Base-by-base conservation (phyloP, 805 yeast species). In the Barnettozyma sucrosica region DNA sequence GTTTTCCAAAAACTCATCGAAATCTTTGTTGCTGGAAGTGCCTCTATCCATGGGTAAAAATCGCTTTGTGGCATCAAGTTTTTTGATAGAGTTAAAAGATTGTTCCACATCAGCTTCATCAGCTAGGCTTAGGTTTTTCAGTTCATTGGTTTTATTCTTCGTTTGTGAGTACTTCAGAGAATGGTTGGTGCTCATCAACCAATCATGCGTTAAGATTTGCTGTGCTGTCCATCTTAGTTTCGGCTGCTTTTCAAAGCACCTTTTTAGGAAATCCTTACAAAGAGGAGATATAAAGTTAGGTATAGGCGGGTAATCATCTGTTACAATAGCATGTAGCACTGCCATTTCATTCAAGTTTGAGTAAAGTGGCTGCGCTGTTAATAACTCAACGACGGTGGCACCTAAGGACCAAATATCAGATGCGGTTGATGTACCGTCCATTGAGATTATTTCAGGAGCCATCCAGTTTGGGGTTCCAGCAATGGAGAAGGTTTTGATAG, bases 391-490 rank as follows among this genome's bases (percentile, higher is more conserved):
- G 3, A 90, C 77, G 0, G 98, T 92, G n/a, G 97, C 95, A 3
- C 98, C 99, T 24, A 93, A 66, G 7, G 96, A 86, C 98, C 93
- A 86, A 25, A 86, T 79, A 67, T 93, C 99, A 3, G 96, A 87
- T 2, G 95, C 85, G 0, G 92, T 80, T 9, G 95, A 83, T 2
- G 92, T 85, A 3, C 95, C 95, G 58, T 84, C 86, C 56, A 89
- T 81, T 37, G 83, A 72, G 4, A 93, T 85, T 2, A 95, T 81
- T 61, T 93, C 99, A 0, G 99, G 99, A 0, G 99, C 97, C 97
- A 93, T 90, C 98, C 98, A 93, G 62, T 92, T 86, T 0, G 97
- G 95, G 0, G 98, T 89, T 2, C 99, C 99, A 0, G 79, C 81
- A 54, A 77, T 70, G 0, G 82, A 77, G 63, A 71, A 72, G 54